phyloP scores from a whole-genome alignment of 2,329 filamentous ascomycete genomes.

The Zymoseptoria pseudotritici region DNA sequence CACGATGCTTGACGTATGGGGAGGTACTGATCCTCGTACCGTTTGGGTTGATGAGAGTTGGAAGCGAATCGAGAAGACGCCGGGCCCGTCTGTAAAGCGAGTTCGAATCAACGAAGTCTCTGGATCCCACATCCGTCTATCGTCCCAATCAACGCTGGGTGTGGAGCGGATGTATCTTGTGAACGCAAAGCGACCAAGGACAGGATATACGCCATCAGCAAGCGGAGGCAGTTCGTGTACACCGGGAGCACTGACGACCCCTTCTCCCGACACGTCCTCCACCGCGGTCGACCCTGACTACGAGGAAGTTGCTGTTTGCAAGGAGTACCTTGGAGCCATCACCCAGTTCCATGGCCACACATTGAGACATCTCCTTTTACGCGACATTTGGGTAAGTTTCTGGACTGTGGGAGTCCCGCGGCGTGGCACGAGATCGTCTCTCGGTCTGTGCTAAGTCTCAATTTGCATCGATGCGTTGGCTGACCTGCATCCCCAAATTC shows the following conservation, averaged over 20 bases:
- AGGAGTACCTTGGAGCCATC: constrained; percentile 46
- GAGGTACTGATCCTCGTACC: constrained; percentile 34
- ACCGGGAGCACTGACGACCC: constrained; percentile 25
- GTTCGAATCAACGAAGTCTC: constrained; percentile 25
- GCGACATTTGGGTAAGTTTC: constrained; percentile 42
- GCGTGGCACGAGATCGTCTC: background rate
- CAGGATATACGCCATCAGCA: constrained; percentile 13
- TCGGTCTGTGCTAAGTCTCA: background rate
- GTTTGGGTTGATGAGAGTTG: constrained; percentile 53
- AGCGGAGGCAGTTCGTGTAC: constrained; percentile 15
- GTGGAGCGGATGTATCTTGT: constrained; percentile 39
- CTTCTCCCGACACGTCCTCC: constrained; percentile 3
- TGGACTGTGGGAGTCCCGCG: background rate
- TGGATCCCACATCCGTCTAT: constrained; percentile 25
- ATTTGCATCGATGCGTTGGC: background rate
- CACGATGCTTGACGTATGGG: constrained; percentile 48
- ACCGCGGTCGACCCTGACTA: constrained; percentile 11
- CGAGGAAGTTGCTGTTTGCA: constrained; percentile 29
- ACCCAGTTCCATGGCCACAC: constrained; percentile 44
- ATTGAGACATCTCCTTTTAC: constrained; percentile 50
- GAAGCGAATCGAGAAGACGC: constrained; percentile 27
- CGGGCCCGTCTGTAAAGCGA: constrained; percentile 10
- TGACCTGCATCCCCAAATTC: background rate
- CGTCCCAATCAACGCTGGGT: constrained; percentile 22
- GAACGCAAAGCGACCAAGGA: constrained; percentile 26